Conservation (phyloP, 2,329 filamentous ascomycete genomes). For the Hypoxylon sp. region DNA sequence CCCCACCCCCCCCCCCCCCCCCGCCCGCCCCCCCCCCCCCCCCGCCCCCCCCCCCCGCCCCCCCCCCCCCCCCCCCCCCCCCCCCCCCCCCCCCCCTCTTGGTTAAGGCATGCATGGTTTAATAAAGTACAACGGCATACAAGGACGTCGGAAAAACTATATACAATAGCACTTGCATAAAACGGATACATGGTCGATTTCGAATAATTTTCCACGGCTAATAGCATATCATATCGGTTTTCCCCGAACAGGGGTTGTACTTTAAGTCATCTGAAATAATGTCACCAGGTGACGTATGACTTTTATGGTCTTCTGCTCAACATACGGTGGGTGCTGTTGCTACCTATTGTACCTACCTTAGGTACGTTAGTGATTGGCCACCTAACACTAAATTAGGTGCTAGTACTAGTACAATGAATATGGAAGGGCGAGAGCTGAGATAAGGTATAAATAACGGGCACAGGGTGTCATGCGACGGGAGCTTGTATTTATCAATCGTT, state of each 20-base stretch:
- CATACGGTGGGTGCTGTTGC: background rate
- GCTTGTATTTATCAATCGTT: background rate
- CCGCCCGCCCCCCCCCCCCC: too few relatives aligned
- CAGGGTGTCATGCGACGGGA: background rate
- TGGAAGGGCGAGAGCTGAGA: too few relatives aligned
- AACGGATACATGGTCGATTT: constrained; percentile 20
- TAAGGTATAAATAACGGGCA: background rate
- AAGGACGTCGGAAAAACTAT: constrained; percentile 31
- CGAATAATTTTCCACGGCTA: constrained; percentile 18
- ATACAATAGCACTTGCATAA: constrained; percentile 36
- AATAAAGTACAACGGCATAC: constrained; percentile 25
- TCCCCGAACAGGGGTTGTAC: constrained; percentile 1
- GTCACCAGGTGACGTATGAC: constrained; percentile 33
- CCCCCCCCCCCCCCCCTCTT: too few relatives aligned
- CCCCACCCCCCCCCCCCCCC: too few relatives aligned
- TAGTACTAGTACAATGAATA: too few relatives aligned
- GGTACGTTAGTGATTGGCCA: too few relatives aligned
- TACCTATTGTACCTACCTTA: constrained; percentile 1
- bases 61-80: too few relatives aligned
- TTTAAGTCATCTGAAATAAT: constrained; percentile 23
- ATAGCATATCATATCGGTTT: constrained; percentile 29
- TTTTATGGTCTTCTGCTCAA: constrained; percentile 3
- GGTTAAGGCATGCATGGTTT: constrained; percentile 27
- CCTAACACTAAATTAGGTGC: too few relatives aligned
- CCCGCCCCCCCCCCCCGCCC: too few relatives aligned